Conservation (phyloP, 2,329 filamentous ascomycete genomes). For the Chrysoporthe deuterocubensis region DNA sequence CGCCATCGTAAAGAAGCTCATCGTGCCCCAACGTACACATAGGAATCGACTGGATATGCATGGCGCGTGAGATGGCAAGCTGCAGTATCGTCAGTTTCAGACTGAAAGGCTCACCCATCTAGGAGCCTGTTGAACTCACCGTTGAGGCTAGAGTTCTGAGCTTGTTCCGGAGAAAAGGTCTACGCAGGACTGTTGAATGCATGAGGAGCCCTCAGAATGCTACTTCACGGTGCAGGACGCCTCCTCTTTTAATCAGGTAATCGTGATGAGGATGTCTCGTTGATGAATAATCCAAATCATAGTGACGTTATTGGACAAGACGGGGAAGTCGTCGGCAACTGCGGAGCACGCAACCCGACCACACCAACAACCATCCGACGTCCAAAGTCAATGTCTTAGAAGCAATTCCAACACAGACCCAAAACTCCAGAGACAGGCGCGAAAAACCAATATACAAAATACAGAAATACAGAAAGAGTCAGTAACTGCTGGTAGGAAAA, state of each 20-base stretch:
- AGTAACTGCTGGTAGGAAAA: too few species aligned
- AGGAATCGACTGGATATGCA: constrained; percentile 87
- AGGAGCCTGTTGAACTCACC: constrained; percentile 35
- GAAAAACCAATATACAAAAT: too few species aligned
- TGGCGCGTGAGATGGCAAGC: constrained; percentile 52
- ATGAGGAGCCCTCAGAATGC: constrained; percentile 36
- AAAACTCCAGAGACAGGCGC: not conserved
- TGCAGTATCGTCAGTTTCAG: constrained; percentile 29
- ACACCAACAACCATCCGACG: not conserved
- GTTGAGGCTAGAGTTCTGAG: constrained; percentile 35
- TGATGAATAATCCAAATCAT: constrained; percentile 27
- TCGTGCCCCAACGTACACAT: constrained; percentile 69
- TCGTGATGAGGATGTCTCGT: constrained; percentile 2
- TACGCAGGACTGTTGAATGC: constrained; percentile 47
- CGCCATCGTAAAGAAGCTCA: not conserved
- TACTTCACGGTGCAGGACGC: constrained; percentile 4
- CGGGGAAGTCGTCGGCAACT: constrained; percentile 1
- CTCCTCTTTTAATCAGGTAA: constrained; percentile 18
- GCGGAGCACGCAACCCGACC: constrained; percentile 1
- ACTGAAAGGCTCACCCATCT: not conserved
- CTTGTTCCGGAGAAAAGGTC: constrained; percentile 41
- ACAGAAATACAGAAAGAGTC: too few species aligned
- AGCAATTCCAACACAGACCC: not conserved
- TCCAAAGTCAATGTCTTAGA: not conserved
- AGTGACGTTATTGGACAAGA: constrained; percentile 29